Base-by-base conservation (phyloP, 805 yeast species). In the Yarrowia sp. region DNA sequence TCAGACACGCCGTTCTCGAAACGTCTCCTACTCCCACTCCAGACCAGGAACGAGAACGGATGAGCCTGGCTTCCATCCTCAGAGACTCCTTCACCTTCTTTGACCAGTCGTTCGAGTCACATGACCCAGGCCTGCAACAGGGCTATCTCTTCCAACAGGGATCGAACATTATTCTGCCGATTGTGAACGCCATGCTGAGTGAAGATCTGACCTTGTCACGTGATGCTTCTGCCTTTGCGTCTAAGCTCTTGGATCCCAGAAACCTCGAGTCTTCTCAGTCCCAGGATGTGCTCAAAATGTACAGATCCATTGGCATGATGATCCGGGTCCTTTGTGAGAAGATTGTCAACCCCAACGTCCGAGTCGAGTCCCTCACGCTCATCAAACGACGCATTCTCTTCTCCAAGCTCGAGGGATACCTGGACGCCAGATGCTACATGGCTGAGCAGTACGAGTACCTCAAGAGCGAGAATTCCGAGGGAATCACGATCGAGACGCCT, bases 361-460 rank as follows among this genome's bases (percentile, higher is more conserved):
- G 41, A 15, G 9, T 40, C 8, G 65, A 59, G 35, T 43, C 65
- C 1, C 15, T 59, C 35, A 16, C 65, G 3, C 48, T 49, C 14
- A 63, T 63, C 26, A 65, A 53, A 16, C 59, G 59, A 4, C 61
- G 61, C 1, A 43, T 65, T 32, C 16, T 65, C 16, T 65, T 65
- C 10, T 53, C 68, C 1, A 50, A 52, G 11, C 38, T 65, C n/a
- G 79, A 79, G 7, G 77, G 78, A 50, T 78, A 80, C 61, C 70
- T 85, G 67, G 82, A 83, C 50, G 74, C 77, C 65, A 74, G 84
- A 66, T 65, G 76, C 9, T 73, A 72, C 40, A 71, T 83, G 16
- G 76, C 77, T 8, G 72, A 70, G 7, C 59, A 72, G 10, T 71
- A 80, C 38, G 75, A 74, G 41, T 71, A 74, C 4, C 73, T 75